A percentile compares a stretch with the other conserved stretches of the same genome.
Evolutionary conservation across 306 rosid species (phyloP).

Genomic region (Clitoria ternatea): DNA sequence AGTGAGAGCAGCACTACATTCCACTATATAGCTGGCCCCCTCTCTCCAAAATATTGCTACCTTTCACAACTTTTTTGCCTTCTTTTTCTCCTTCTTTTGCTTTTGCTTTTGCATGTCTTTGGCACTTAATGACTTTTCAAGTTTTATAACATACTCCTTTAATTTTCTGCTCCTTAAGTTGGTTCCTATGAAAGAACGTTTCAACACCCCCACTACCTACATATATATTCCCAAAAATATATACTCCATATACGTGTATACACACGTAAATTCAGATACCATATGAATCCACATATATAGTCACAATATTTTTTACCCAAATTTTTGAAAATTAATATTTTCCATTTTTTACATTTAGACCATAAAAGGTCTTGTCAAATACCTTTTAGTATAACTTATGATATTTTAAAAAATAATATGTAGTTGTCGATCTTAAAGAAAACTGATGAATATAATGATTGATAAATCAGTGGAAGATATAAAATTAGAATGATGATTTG

Average conservation of each 20-base stretch:
- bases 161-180: slow-evolving; percentile 17
- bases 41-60: slow-evolving; percentile 37
- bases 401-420: neutral
- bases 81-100: slow-evolving; percentile 14
- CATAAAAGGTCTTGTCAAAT: neutral
- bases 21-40: slow-evolving; percentile 55
- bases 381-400: neutral
- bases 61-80: slow-evolving; percentile 35
- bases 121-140: slow-evolving; percentile 10
- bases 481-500: neutral
- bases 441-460: neutral
- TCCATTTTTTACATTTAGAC: neutral
- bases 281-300: too few relatives aligned
- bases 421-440: neutral
- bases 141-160: slow-evolving; percentile 28
- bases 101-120: slow-evolving; percentile 25
- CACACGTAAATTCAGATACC: neutral
- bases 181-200: slow-evolving; percentile 29
- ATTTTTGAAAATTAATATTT: too few relatives aligned
- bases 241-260: too few relatives aligned
- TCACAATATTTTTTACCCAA: too few relatives aligned
- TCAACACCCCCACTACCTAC: neutral
- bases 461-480: neutral
- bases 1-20: slow-evolving; percentile 18
- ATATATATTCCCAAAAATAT: too few relatives aligned